Conservation (phyloP, 2,329 filamentous ascomycete genomes). For the Penicillium psychrosexuale region DNA sequence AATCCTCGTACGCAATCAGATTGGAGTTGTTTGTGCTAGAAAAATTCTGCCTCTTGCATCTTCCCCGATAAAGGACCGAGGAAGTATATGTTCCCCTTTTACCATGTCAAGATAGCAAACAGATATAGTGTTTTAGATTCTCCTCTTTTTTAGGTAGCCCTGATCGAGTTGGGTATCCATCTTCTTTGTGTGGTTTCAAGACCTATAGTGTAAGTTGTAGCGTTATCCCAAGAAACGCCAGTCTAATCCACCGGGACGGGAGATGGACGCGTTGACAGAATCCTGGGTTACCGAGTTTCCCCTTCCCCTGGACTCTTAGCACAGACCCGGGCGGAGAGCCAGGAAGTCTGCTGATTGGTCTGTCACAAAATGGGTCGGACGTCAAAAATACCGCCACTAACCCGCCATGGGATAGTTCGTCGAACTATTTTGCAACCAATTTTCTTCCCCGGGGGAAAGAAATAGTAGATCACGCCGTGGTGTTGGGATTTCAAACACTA, state of each 20-base stretch:
- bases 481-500: slow-evolving; percentile 2
- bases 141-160: background rate
- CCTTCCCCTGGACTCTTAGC: slow-evolving; percentile 17
- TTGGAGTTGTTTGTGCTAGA: background rate
- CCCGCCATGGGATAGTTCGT: slow-evolving; percentile 8
- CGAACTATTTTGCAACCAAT: slow-evolving; percentile 15
- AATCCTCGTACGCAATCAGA: background rate
- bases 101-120: background rate
- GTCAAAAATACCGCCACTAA: slow-evolving; percentile 21
- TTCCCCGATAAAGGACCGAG: slow-evolving; percentile 5
- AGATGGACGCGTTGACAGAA: slow-evolving; percentile 23
- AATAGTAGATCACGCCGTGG: slow-evolving; percentile 6
- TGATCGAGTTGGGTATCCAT: background rate
- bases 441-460: background rate
- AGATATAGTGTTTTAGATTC: background rate
- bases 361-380: slow-evolving; percentile 3
- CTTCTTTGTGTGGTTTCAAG: background rate
- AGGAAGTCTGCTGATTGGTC: background rate
- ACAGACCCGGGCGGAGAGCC: slow-evolving; percentile 1
- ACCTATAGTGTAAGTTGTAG: background rate
- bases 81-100: background rate
- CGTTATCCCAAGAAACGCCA: background rate
- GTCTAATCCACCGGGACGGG: slow-evolving; percentile 13
- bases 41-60: slow-evolving; percentile 1
- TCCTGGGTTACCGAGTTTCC: slow-evolving; percentile 17